Evolutionary conservation across 345 rosid genomes (phyloP).

Genomic region (Brassica carinata): DNA sequence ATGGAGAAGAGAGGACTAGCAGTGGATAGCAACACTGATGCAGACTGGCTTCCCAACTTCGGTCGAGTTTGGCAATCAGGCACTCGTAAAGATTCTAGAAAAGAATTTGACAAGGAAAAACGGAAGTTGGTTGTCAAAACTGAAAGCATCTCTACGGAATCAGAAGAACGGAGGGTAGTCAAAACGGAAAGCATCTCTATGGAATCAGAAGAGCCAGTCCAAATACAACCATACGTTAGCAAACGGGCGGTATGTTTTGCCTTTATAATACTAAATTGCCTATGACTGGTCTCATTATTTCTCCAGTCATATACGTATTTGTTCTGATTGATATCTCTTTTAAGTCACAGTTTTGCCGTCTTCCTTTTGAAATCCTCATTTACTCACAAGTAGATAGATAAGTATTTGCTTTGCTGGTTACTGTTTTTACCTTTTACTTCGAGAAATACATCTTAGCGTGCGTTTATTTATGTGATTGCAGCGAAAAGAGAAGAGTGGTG

Average conservation of each 20-base stretch:
- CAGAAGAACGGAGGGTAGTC: slow-evolving; percentile 32
- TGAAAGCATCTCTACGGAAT: not conserved
- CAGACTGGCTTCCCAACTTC: slow-evolving; percentile 91
- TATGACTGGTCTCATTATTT: not conserved
- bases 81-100: slow-evolving; percentile 81
- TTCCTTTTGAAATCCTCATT: slow-evolving; percentile 1
- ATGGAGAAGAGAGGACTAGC: slow-evolving; percentile 79
- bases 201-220: slow-evolving; percentile 45
- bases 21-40: slow-evolving; percentile 47
- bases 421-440: not conserved
- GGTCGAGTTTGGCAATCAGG: slow-evolving; percentile 99
- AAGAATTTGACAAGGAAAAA: slow-evolving; percentile 81
- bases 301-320: not conserved
- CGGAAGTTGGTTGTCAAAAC: slow-evolving; percentile 31
- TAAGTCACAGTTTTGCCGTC: not conserved
- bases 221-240: slow-evolving; percentile 71
- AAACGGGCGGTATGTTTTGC: slow-evolving; percentile 61
- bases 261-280: slow-evolving; percentile 3
- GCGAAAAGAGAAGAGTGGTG: slow-evolving; percentile 37
- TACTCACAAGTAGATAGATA: slow-evolving; percentile 7
- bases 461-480: slow-evolving; percentile 27
- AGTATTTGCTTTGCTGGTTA: not conserved
- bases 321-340: slow-evolving; percentile 2
- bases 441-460: not conserved
- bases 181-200: slow-evolving; percentile 46